Evolutionary conservation across 352 stramenopile genomes (phyloP).

Genomic region (Globisporangium apiculatum): DNA sequence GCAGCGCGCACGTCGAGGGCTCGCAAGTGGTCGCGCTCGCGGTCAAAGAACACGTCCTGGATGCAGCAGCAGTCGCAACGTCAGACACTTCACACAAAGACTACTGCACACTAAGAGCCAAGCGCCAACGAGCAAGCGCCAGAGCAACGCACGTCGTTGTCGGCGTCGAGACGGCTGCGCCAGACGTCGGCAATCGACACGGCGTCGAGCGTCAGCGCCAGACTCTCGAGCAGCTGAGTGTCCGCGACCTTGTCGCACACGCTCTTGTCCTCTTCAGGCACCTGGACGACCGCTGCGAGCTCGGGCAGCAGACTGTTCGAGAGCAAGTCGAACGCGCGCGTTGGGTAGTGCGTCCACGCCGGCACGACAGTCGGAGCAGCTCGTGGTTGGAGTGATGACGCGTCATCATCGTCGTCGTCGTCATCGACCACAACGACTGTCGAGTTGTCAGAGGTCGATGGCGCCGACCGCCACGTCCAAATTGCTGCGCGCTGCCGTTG

Average conservation of each 20-base stretch:
- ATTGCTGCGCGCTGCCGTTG: slow-evolving; percentile 7
- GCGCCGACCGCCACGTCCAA: slow-evolving; percentile 11
- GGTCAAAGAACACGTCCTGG: slow-evolving; percentile 19
- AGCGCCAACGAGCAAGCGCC: background rate
- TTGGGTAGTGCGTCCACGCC: slow-evolving; percentile 38
- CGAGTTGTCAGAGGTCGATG: too few species aligned
- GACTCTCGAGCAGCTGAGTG: slow-evolving; percentile 26
- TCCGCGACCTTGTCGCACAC: slow-evolving; percentile 30
- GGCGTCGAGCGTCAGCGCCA: slow-evolving; percentile 42
- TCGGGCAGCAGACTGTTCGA: slow-evolving; percentile 49
- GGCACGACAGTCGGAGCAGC: slow-evolving; percentile 16
- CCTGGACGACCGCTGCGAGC: slow-evolving; percentile 16
- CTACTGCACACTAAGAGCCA: too few species aligned
- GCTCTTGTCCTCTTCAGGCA: slow-evolving; percentile 29
- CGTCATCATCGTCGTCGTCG: background rate
- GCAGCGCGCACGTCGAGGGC: slow-evolving; percentile 10
- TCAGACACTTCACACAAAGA: too few species aligned
- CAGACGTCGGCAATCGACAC: slow-evolving; percentile 39
- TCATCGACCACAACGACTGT: slow-evolving; percentile 1
- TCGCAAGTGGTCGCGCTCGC: slow-evolving; percentile 9
- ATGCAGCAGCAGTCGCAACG: background rate
- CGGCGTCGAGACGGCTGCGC: slow-evolving; percentile 5
- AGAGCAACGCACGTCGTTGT: slow-evolving; percentile 20
- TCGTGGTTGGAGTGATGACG: too few species aligned
- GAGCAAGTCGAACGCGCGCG: slow-evolving; percentile 49